Percentiles rank a stretch among this genome's conserved stretches.
phyloP scores from a whole-genome alignment of 2,329 filamentous ascomycete species.

The Hymenoscyphus infarciens region DNA sequence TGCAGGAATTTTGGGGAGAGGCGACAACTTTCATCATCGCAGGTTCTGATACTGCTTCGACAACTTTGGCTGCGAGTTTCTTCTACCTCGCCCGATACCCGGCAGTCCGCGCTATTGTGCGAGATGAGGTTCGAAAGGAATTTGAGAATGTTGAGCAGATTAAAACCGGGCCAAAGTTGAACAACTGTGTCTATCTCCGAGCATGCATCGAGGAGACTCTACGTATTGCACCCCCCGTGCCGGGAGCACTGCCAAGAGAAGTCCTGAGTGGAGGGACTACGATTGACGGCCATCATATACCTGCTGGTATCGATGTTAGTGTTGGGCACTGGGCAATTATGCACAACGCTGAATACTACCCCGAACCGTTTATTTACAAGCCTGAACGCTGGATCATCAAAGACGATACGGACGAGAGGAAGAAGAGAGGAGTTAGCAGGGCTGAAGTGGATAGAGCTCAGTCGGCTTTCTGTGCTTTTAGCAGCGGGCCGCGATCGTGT shows the following conservation, averaged over 20 bases:
- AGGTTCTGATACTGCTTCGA: slow-evolving; percentile 40
- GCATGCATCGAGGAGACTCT: slow-evolving; percentile 38
- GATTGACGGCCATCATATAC: slow-evolving; percentile 31
- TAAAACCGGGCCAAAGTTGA: slow-evolving; percentile 28
- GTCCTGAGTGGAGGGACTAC: slow-evolving; percentile 14
- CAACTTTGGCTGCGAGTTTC: slow-evolving; percentile 36
- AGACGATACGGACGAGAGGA: not conserved
- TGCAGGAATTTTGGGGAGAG: slow-evolving; percentile 31
- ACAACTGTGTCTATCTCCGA: slow-evolving; percentile 38
- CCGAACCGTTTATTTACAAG: slow-evolving; percentile 38
- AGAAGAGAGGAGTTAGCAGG: not conserved
- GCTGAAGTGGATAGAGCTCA: not conserved
- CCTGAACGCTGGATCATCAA: slow-evolving; percentile 44
- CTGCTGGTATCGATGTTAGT: slow-evolving; percentile 42
- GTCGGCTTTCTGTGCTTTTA: slow-evolving; percentile 28
- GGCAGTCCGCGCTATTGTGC: slow-evolving; percentile 28
- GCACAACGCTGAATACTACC: slow-evolving; percentile 42
- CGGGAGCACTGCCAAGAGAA: slow-evolving; percentile 19
- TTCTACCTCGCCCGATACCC: slow-evolving; percentile 39
- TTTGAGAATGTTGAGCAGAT: slow-evolving; percentile 34
- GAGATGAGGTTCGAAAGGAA: slow-evolving; percentile 20
- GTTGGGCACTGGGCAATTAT: slow-evolving; percentile 44
- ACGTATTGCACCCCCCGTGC: slow-evolving; percentile 26
- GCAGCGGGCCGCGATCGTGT: slow-evolving; percentile 28
- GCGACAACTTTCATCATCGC: slow-evolving; percentile 21